Evolutionary conservation across 192 early-diverging fungal genomes (phyloP), one percentile per base, ranked within the genome.

Genomic region (Jimgerdemannia flammicorona): DNA sequence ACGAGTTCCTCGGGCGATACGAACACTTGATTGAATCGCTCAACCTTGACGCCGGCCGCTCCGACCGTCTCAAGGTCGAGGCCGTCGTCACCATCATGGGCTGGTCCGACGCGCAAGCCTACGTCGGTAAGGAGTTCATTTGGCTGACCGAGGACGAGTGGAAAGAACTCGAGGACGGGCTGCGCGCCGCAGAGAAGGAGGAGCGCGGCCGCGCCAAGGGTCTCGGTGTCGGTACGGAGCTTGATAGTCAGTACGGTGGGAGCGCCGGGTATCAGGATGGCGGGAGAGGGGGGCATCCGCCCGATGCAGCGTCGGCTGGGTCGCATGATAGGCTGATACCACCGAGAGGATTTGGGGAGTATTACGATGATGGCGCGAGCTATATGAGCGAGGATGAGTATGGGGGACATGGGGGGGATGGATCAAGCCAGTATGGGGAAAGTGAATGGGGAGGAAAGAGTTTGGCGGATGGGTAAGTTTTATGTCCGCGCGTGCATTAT

Each of bases 1-100:
- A 87, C 7, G 88, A 93, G 20, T 96, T 97, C 72, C 76, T 93
- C 10, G 73, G 78, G 18, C 88, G 93, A n/a, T 97, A 94, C 49
- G 72, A 76, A 7, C 18, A 67, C 39, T 70, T 79, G 65, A 40
- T 77, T 3, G 11, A 66, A 1, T 66, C 42, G 0, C 29, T 82
- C 14, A 80, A 85, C 59, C 17, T 83, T 9, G 83, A 80, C 69
- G 54, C 68, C 29, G 49, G 67, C 4, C 70, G 67, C 4, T 77
- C 65, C 3, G 79, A 75, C 40, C 75, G 75, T 10, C 74, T 78
- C 43, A 70, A 81, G 65, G 74, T 85, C n/a, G 79, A 83, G 40
- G 77, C 74, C 14, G 72, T 85, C n/a, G 81, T 79, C 63, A 74
- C 72, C 3, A 69, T 74, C 9, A 84, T 84, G 74, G 81, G 79